Conservation (phyloP, 257 asterid species). For the Fraxinus americana region DNA sequence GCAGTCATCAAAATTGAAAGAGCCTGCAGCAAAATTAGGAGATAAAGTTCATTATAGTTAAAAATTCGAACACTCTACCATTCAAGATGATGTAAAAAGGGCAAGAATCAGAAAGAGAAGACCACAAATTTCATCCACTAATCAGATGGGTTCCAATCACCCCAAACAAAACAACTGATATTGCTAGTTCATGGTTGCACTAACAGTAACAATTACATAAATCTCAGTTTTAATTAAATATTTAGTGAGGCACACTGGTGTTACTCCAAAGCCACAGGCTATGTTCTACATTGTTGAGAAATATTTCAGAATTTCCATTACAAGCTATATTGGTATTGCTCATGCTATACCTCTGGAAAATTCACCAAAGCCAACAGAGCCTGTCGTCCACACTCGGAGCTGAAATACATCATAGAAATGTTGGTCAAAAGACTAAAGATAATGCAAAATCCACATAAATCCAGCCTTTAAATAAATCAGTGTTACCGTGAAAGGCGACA, state of each 20-base stretch:
- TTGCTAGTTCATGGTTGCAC: neutral
- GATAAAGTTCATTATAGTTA: constrained; percentile 15
- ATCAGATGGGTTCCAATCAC: constrained; percentile 17
- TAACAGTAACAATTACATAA: neutral
- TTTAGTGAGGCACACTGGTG: neutral
- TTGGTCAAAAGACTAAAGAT: constrained; percentile 23
- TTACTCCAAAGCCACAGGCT: neutral
- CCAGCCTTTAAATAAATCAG: constrained; percentile 25
- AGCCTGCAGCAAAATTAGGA: constrained; percentile 56
- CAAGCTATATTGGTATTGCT: neutral
- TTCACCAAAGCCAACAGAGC: constrained; percentile 83
- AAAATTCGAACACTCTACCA: neutral
- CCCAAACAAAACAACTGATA: constrained; percentile 22
- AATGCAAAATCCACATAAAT: constrained; percentile 5
- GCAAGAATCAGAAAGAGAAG: constrained; percentile 6
- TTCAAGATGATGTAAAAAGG: neutral
- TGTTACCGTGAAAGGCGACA: constrained; percentile 88
- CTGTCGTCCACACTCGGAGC: constrained; percentile 95
- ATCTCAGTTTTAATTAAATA: neutral
- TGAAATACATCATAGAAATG: constrained; percentile 40
- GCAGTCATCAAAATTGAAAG: constrained; percentile 71
- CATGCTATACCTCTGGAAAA: constrained; percentile 81
- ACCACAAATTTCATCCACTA: constrained; percentile 17
- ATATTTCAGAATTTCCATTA: neutral
- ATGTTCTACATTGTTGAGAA: neutral